A percentile compares a stretch with the other conserved stretches of the same genome.
Evolutionary conservation across 352 stramenopile species (phyloP).

Genomic region (Phytopythium kandeliae): DNA sequence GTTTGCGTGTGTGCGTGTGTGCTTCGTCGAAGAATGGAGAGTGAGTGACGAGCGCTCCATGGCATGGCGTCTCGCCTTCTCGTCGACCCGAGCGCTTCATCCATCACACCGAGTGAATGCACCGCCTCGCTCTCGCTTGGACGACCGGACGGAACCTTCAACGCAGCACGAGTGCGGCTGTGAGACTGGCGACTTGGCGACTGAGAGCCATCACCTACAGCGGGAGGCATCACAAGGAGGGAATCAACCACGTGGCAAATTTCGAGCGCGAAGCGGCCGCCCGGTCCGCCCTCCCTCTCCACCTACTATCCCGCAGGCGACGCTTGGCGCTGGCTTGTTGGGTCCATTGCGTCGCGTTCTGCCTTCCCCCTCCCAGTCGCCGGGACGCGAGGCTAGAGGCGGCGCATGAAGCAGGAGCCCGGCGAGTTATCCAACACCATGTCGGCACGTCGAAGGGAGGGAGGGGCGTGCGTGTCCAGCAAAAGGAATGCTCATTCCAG

Average conservation of each 20-base stretch:
- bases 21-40: slow-evolving; percentile 3
- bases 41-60: neutral
- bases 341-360: neutral
- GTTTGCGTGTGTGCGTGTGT: too few relatives aligned
- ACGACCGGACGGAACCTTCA: neutral
- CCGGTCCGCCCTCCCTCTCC: neutral
- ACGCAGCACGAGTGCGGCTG: too few relatives aligned
- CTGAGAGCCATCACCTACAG: too few relatives aligned
- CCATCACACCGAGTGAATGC: too few relatives aligned
- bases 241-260: slow-evolving; percentile 1
- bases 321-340: neutral
- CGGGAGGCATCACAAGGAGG: too few relatives aligned
- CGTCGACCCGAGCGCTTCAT: neutral
- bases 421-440: neutral
- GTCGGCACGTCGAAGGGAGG: neutral
- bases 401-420: neutral
- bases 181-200: too few relatives aligned
- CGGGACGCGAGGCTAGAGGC: neutral
- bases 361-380: neutral
- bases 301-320: neutral
- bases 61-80: neutral
- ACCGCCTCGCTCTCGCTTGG: too few relatives aligned
- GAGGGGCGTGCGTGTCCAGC: neutral
- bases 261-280: neutral
- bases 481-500: neutral